phyloP scores from a whole-genome alignment of 108 stramenopile species.

The Pseudonitzschia pungens region DNA sequence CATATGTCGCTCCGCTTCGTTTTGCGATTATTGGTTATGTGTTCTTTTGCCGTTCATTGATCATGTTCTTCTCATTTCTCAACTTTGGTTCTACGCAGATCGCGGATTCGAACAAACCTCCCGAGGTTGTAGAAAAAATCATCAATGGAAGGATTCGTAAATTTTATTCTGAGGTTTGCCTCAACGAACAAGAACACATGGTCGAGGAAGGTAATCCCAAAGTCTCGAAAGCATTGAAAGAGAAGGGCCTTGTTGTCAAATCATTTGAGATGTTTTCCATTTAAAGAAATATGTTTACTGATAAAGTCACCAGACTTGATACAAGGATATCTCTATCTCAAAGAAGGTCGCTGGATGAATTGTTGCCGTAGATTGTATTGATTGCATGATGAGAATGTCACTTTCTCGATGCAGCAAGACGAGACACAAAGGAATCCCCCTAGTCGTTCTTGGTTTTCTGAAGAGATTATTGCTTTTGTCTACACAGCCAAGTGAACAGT shows the following conservation, averaged over 20 bases:
- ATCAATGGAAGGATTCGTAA: slow-evolving; percentile 67
- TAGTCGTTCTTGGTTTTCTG: no score
- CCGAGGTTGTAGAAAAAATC: slow-evolving; percentile 80
- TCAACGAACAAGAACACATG: slow-evolving; percentile 78
- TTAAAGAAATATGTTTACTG: not conserved
- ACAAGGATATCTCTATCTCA: no score
- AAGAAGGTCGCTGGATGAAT: no score
- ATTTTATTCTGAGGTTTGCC: slow-evolving; percentile 69
- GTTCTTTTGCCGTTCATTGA: not conserved
- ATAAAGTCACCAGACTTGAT: no score
- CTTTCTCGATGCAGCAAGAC: no score
- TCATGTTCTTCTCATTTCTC: not conserved
- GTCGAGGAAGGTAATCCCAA: slow-evolving; percentile 76
- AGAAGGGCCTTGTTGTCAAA: slow-evolving; percentile 19
- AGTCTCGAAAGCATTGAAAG: slow-evolving; percentile 39
- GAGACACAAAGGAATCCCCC: no score
- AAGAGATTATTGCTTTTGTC: no score
- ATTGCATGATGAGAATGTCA: no score
- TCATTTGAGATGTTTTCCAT: slow-evolving; percentile 15
- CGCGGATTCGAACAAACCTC: slow-evolving; percentile 64
- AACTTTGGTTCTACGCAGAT: slow-evolving; percentile 13
- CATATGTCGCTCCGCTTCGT: not conserved
- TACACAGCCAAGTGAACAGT: no score
- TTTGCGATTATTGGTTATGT: not conserved
- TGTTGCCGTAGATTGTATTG: no score